Conservation (phyloP, 192 early-diverging fungal species). For the Backusella psychrophila region DNA sequence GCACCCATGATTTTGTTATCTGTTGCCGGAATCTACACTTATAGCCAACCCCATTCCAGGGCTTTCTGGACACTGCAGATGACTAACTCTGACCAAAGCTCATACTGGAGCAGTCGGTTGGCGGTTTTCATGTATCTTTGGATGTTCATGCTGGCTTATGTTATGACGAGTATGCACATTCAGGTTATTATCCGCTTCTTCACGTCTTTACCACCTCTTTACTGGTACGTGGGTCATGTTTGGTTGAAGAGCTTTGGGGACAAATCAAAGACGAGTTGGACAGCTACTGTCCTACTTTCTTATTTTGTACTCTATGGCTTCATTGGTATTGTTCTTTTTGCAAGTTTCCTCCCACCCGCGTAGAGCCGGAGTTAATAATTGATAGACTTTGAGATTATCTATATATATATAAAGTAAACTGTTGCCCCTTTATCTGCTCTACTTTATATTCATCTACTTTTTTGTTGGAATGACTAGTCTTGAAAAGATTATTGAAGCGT, state of each 20-base stretch:
- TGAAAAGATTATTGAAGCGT: conserved; percentile 33
- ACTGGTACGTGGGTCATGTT: conserved; percentile 69
- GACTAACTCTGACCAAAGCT: not conserved
- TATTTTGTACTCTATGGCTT: conserved; percentile 80
- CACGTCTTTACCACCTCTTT: conserved; percentile 73
- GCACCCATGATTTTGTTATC: conserved; percentile 73
- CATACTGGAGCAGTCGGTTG: not conserved
- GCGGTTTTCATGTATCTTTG: conserved; percentile 63
- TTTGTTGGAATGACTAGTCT: conserved; percentile 2
- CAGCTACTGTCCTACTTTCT: conserved; percentile 37
- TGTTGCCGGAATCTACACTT: conserved; percentile 56
- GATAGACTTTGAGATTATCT: not conserved
- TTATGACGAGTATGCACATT: conserved; percentile 80
- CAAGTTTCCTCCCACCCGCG: conserved; percentile 86
- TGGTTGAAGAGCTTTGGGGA: conserved; percentile 3
- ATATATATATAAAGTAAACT: not conserved
- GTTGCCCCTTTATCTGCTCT: not conserved
- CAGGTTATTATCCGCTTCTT: conserved; percentile 89
- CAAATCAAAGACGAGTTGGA: not conserved
- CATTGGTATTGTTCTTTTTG: conserved; percentile 80
- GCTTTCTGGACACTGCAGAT: conserved; percentile 13
- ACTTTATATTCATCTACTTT: not conserved
- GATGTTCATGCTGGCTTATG: conserved; percentile 56
- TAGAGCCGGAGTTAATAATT: conserved; percentile 29
- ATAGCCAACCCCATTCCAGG: conserved; percentile 52